These are phyloP conservation scores for Ceratocystis cubensis DNA, from an alignment of 2,329 filamentous ascomycete genomes.

Conservation along the genomic window DNA sequence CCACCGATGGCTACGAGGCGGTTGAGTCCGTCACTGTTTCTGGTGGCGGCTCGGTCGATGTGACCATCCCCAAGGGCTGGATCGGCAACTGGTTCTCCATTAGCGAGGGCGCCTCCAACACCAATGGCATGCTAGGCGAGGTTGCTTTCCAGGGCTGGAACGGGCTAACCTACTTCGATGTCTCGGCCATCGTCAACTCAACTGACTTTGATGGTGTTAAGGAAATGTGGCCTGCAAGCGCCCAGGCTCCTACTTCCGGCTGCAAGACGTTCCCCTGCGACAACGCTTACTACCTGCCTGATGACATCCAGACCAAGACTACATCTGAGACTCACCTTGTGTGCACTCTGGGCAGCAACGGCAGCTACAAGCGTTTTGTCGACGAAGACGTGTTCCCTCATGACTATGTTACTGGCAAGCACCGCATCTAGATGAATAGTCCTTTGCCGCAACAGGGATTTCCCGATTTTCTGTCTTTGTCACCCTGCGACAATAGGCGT, in stretches of 20 bases:
- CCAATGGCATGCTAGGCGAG: constrained; percentile 42
- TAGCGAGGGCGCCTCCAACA: constrained; percentile 32
- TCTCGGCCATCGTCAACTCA: constrained; percentile 45
- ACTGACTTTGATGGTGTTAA: constrained; percentile 40
- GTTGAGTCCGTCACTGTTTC: constrained; percentile 32
- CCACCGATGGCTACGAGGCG: constrained; percentile 27
- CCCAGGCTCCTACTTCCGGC: constrained; percentile 34
- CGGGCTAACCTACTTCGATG: constrained; percentile 43
- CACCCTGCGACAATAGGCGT: background rate
- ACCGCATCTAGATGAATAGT: constrained; percentile 8
- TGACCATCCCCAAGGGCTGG: constrained; percentile 35
- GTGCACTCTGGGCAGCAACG: constrained; percentile 35
- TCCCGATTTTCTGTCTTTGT: background rate
- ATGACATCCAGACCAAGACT: constrained; percentile 45
- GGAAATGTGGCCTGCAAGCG: constrained; percentile 37
- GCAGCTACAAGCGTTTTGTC: constrained; percentile 19
- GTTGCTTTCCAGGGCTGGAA: constrained; percentile 38
- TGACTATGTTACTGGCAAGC: constrained; percentile 17
- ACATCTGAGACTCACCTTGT: constrained; percentile 38
- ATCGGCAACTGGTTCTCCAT: constrained; percentile 41
- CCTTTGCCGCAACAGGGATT: background rate
- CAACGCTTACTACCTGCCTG: constrained; percentile 41
- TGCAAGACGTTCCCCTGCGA: constrained; percentile 41
- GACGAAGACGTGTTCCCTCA: constrained; percentile 17
- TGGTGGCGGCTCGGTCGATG: constrained; percentile 30